Base-by-base conservation (phyloP, 1,139 yeast species). In the Kodamaea ohmeri region DNA sequence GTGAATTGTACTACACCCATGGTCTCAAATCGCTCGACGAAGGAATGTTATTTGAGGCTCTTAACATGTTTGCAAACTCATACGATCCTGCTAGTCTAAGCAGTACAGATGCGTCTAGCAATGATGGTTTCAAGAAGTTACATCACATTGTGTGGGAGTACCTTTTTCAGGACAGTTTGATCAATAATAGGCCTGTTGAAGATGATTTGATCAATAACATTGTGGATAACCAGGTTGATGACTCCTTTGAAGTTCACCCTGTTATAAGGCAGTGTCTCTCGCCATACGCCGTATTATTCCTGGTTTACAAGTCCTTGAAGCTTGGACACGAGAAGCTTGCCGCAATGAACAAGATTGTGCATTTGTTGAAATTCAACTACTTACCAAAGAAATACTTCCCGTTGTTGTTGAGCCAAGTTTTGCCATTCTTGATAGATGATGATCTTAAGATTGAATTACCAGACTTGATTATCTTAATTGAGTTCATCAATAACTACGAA, bases 201-300 rank as follows among this genome's bases (percentile, higher is more conserved):
- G 86, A 81, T 51, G 71, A 70, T 25, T 61, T 78, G 27, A 70
- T 81, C 21, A 76, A 76, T 48, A 69, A 77, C 35, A 65, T 78
- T 27, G 73, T 78, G n/a, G 60, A 61, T 33, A 69, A 67, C 34
- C 48, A 60, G n/a, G 62, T 65, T 1, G 63, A 58, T 33, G 51
- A 54, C 6, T 46, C 53, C 4, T 60, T 74, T 31, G 61, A 61
- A 6, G 53, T 73, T 4, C 73, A 82, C 25, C 79, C 85, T 1
- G 66, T 76, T 1, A 72, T 84, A 43, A 75, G 78, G 47, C 89
- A 83, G 56, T 73, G 84, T 32, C 59, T 84, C 36, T 67, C 92
- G 0, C 94, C 94, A 20, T 83, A 82, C 53, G 90, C 87, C 0
- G 82, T 83, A 0, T 61, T 84, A 34, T 67, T 64, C 39, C 76